Base-by-base conservation (phyloP, 306 rosid species). In the Dryas alaskensis region DNA sequence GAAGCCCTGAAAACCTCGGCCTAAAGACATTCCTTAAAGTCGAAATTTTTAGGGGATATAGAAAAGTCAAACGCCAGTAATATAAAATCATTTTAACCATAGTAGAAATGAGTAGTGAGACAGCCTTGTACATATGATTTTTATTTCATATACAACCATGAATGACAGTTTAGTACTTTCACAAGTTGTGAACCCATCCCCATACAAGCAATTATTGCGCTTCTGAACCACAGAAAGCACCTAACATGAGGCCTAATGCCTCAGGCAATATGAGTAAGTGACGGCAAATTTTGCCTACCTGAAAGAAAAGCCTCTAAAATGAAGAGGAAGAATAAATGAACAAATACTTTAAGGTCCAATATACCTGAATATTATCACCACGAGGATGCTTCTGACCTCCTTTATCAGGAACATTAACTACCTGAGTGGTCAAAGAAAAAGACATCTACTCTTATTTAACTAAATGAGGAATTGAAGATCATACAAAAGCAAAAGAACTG, bases 351-450 rank as follows among this genome's bases (percentile, higher is more conserved):
- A 65, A 72, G 70, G 65, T 65, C 42, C 71, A 72, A 62, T 62
- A 55, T 76, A 87, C 92, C 89, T 79, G 84, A 69, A 90, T 64
- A 64, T 62, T 81, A 75, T 90, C 92, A 52, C 85, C 83, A 27
- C 73, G 82, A 40, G 83, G 86, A 86, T 84, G 87, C 79, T 69
- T 86, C 78, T 80, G 78, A 72, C 90, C 76, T 77, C 90, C 92
- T 86, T 81, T 87, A 78, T 86, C 90, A 45, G 90, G 86, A 84
- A 89, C 83, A 70, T 79, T 86, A 54, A 89, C 92, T 59, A 85
- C 85, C 95, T 89, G 84, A 72, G 22, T 14, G 52, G 31, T 65
- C 55, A 45, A 44, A 47, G 40, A 48, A 43, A 64, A 47, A n/a
- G 39, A 65, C 16, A 25, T 22, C 8, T 5, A 66, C 8, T 67